phyloP scores from a whole-genome alignment of 164 flowering plant genomes.

The Macadamia tetraphylla region DNA sequence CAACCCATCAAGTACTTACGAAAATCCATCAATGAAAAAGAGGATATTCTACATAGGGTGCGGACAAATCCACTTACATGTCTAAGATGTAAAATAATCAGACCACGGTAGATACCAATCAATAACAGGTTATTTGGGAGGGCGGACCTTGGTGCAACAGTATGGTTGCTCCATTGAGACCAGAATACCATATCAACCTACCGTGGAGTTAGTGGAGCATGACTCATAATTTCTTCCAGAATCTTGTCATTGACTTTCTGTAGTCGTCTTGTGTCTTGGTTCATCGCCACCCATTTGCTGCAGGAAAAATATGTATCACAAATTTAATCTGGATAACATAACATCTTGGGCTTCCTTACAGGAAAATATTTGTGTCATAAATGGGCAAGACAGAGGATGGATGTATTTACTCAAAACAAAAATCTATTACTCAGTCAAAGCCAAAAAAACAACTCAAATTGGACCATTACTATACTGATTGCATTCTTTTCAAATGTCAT shows the following conservation, averaged over 20 bases:
- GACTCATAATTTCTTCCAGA: conserved; percentile 63
- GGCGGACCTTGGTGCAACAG: too few species aligned
- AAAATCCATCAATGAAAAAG: neutral
- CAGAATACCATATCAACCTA: conserved; percentile 9
- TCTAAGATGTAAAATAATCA: too few species aligned
- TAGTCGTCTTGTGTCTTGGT: conserved; percentile 71
- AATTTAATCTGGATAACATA: neutral
- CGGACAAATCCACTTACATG: too few species aligned
- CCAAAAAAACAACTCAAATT: neutral
- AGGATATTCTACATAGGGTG: neutral
- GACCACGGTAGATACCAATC: too few species aligned
- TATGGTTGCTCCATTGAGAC: neutral
- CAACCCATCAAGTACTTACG: neutral
- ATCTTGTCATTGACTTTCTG: conserved; percentile 86
- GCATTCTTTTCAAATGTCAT: too few species aligned
- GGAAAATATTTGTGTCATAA: too few species aligned
- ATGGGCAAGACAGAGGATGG: too few species aligned
- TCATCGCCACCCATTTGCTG: conserved; percentile 96
- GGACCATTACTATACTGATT: too few species aligned
- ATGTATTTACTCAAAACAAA: too few species aligned
- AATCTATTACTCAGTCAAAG: too few species aligned
- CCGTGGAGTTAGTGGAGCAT: conserved; percentile 70
- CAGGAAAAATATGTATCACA: conserved; percentile 16
- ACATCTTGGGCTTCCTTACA: too few species aligned
- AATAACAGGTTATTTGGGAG: neutral